Base-by-base conservation (phyloP, 2,329 filamentous ascomycete species). In the Cladophialophora psammophila region DNA sequence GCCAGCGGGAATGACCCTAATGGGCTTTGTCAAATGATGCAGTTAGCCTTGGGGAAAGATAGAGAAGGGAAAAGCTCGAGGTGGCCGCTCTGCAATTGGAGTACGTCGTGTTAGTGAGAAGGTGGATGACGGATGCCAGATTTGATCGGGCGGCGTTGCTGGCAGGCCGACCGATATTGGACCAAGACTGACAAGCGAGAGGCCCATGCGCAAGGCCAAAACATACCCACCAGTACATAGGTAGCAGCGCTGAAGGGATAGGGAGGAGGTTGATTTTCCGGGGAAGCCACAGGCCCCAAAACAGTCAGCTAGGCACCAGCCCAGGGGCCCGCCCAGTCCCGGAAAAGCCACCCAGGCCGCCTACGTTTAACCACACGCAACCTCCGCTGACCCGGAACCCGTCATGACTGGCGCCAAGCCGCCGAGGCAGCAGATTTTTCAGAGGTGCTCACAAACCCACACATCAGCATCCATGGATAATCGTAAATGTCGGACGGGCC, bases 11-110 rank as follows among this genome's bases (percentile, higher is more conserved):
- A 32, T 50, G 40, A 45, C 26, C 32, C 31, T 36, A 60, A 48
- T 42, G 42, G 26, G 31, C 45, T 48, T 52, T 35, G 59, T 50
- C 61, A 50, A 66, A 63, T 50, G 58, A 63, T 61, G 59, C 59
- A 50, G 57, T 38, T 61, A 45, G 38, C 31, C 50, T 61, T 53
- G 34, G 34, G 38, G 45, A 61, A 26, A 40, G 32, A 58, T 15
- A 58, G 34, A 34, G 55, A 40, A 38, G 20, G 36, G 12, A 12
- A 38, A 38, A 58, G 20, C 20, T 50, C 45, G 10, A 50, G 13
- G 13, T 57, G 55, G 20, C 55, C 15, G 35, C 54, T 26, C n/a
- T 31, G 13, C 36, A 40, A 38, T 58, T 58, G 55, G 34, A 40
- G 45, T 36, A 38, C 6, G 20, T 58, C 10, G 35, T 50, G 45